Conservation (phyloP, 2,329 filamentous ascomycete genomes). For the Acephala macrosclerotiorum region DNA sequence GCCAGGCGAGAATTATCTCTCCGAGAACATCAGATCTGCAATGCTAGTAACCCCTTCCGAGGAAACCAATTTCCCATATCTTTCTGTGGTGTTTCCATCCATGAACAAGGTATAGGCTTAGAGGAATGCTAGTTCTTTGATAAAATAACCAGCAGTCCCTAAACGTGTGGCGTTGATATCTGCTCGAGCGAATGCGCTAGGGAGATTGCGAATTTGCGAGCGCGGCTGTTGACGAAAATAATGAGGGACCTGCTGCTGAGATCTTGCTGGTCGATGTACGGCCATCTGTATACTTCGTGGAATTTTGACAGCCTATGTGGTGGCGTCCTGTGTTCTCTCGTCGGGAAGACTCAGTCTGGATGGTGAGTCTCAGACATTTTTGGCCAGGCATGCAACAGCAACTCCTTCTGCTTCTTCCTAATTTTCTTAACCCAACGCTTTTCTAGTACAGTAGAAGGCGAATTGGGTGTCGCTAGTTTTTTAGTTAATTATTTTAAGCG, state of each 20-base stretch:
- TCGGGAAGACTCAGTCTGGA: constrained; percentile 50
- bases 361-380: constrained; percentile 57
- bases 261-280: constrained; percentile 64
- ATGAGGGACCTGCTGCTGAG: constrained; percentile 52
- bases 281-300: constrained; percentile 53
- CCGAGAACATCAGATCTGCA: constrained; percentile 46
- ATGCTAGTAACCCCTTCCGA: constrained; percentile 47
- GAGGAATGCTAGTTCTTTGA: constrained; percentile 38
- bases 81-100: constrained; percentile 40
- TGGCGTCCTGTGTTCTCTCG: constrained; percentile 21
- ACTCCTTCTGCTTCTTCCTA: too few relatives aligned
- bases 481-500: too few relatives aligned
- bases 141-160: constrained; percentile 35
- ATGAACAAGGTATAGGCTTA: constrained; percentile 46
- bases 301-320: constrained; percentile 28
- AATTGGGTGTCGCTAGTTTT: too few relatives aligned
- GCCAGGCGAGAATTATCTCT: constrained; percentile 45
- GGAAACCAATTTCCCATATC: constrained; percentile 46
- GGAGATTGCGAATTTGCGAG: constrained; percentile 52
- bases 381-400: too few relatives aligned
- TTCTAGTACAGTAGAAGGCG: too few relatives aligned
- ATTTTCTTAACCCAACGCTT: too few relatives aligned
- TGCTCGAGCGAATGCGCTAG: constrained; percentile 53
- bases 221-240: constrained; percentile 60
- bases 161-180: constrained; percentile 49